Evolutionary conservation across 208 protist genomes (phyloP).

Genomic region (Crithidia fasciculata): DNA sequence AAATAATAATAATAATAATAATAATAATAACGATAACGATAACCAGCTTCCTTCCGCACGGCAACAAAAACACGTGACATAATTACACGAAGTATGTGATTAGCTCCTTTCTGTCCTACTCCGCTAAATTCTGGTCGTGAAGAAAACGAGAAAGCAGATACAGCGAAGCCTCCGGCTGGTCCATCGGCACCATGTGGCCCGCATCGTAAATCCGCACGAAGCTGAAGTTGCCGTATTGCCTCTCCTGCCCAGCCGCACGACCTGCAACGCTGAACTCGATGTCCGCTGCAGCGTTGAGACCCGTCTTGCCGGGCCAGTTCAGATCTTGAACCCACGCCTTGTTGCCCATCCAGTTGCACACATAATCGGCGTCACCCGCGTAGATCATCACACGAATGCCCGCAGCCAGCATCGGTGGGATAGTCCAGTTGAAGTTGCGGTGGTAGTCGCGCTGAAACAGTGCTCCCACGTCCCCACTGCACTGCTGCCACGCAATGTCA

Average conservation of each 20-base stretch:
- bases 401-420: constrained; percentile 61
- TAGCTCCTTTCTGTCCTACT: background rate
- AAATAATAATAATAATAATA: constrained; percentile 19
- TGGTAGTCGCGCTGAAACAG: constrained; percentile 76
- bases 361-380: constrained; percentile 90
- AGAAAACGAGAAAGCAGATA: constrained; percentile 61
- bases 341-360: constrained; percentile 94
- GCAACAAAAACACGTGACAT: background rate
- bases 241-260: constrained; percentile 37
- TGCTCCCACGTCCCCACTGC: constrained; percentile 61
- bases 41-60: no score
- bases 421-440: constrained; percentile 65
- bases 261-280: constrained; percentile 34
- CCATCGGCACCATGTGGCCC: constrained; percentile 90
- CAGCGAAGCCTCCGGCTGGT: constrained; percentile 67
- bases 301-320: constrained; percentile 71
- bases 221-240: constrained; percentile 50
- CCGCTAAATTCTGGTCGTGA: constrained; percentile 20
- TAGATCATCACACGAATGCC: constrained; percentile 91
- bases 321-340: constrained; percentile 74
- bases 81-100: background rate
- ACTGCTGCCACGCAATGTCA: constrained; percentile 54
- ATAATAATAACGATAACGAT: background rate
- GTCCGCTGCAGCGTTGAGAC: constrained; percentile 50
- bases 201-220: constrained; percentile 86